Evolutionary conservation across 371 early-diverging fungal species (phyloP), one percentile per base, ranked within the genome.

Genomic region (Mortierella sp.): DNA sequence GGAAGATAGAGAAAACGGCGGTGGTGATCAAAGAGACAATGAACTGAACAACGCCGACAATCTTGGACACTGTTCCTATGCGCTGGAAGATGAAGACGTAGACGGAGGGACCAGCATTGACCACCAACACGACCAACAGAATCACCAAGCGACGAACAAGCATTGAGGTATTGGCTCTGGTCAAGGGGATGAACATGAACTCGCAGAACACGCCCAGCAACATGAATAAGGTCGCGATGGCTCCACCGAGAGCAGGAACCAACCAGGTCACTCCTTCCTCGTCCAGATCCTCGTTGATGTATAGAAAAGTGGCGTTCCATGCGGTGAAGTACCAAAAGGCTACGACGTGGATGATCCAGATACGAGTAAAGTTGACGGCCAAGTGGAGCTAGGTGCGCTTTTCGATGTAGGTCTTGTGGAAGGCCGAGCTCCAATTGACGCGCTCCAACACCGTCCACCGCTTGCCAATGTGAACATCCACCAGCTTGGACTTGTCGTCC

Each of bases 381-480:
- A 96, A 89, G 88, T 98, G 98, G 88, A 95, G 89, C 93, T 95
- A 94, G 2, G 96, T 93, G 53, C 97, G 93, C 55, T 93, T 92
- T 88, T 98, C 98, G 76, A 94, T 93, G 88, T 96, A 98, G 3
- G 97, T 97, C 88, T 97, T 98, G 76, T 87, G 81, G 82, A 96
- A 95, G 11, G 93, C 90, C 72, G 91, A 89, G 26, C 87, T 87
- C 96, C 96, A 97, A 75, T 92, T 88, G 72, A 97, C 93, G 16
- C 94, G 88, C 74, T 90, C 88, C 13, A 97, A 88, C 6, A 88
- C 91, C 1, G 69, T 64, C 89, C 93, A 97, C 43, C 96, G 92
- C 75, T 95, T 93, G n/a, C 89, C 87, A 3, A 92, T 90, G 1
- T 91, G 91, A 14, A 93, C 73, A 61, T 92, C 92, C 69, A 93